Evolutionary conservation across 2,329 filamentous ascomycete genomes (phyloP).

Genomic region (Zymoseptoria pseudotritici): DNA sequence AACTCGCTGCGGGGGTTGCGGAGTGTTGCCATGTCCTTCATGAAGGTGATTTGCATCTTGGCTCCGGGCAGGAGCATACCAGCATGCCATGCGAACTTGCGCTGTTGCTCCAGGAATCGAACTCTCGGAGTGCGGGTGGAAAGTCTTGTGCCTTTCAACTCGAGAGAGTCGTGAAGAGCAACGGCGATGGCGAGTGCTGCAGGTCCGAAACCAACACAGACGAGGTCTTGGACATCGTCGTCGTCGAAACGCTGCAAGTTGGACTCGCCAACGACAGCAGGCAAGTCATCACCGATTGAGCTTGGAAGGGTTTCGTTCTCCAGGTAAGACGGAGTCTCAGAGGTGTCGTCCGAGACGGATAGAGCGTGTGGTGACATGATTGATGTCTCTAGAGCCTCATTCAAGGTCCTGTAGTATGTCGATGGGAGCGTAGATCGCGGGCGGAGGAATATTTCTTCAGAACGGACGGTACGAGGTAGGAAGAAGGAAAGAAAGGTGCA

Average conservation of each 20-base stretch:
- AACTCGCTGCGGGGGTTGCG: slow-evolving; percentile 84
- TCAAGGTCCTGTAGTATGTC: background rate
- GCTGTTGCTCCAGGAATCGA: slow-evolving; percentile 80
- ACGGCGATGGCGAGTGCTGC: slow-evolving; percentile 85
- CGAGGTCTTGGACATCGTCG: slow-evolving; percentile 68
- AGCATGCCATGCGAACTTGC: slow-evolving; percentile 80
- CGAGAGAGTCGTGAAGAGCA: slow-evolving; percentile 73
- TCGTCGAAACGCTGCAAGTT: slow-evolving; percentile 45
- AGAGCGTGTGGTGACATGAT: slow-evolving; percentile 20
- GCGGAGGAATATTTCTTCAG: background rate
- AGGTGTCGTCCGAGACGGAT: slow-evolving; percentile 1
- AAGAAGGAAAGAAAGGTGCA: background rate
- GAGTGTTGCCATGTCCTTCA: slow-evolving; percentile 90
- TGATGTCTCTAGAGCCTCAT: background rate
- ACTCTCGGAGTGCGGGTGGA: slow-evolving; percentile 55
- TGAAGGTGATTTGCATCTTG: slow-evolving; percentile 95
- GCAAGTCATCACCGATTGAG: slow-evolving; percentile 11
- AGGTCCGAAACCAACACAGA: slow-evolving; percentile 89
- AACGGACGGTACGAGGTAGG: background rate
- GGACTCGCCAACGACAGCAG: slow-evolving; percentile 7
- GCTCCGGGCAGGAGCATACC: slow-evolving; percentile 91
- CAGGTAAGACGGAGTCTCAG: background rate
- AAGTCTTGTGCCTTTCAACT: slow-evolving; percentile 33
- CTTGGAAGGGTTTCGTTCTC: slow-evolving; percentile 6
- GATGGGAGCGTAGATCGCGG: background rate